These are phyloP conservation scores for Aureobasidium sp. DNA, from an alignment of 2,329 filamentous ascomycete genomes.

Conservation along the genomic window DNA sequence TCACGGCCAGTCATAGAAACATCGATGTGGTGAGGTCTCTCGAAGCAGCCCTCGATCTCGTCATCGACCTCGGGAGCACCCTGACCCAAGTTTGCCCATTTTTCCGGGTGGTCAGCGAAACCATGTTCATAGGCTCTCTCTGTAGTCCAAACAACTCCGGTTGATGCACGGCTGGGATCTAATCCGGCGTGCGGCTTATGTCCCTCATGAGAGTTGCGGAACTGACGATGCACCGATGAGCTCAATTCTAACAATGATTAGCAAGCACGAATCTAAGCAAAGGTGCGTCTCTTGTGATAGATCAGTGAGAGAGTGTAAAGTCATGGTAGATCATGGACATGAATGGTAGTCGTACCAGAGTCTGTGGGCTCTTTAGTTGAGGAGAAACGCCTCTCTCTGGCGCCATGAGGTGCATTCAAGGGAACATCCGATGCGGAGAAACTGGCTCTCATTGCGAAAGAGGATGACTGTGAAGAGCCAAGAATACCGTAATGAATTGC, in stretches of 20 bases:
- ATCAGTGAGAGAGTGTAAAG: too few species aligned
- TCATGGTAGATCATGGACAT: too few species aligned
- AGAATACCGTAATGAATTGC: constrained; percentile 2
- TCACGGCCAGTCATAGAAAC: constrained; percentile 73
- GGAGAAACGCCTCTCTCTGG: constrained; percentile 34
- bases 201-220: constrained; percentile 82
- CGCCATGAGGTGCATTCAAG: constrained; percentile 7
- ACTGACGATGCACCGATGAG: constrained; percentile 81
- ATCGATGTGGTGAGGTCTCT: constrained; percentile 70
- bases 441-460: constrained; percentile 10
- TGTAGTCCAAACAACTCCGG: constrained; percentile 89
- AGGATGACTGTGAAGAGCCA: not conserved
- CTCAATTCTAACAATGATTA: constrained; percentile 54
- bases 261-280: not conserved
- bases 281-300: too few species aligned
- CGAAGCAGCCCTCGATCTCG: constrained; percentile 83
- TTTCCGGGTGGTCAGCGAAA: constrained; percentile 68
- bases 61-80: constrained; percentile 84
- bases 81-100: constrained; percentile 91
- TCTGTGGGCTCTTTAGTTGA: constrained; percentile 38
- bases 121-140: constrained; percentile 85
- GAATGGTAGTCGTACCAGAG: constrained; percentile 41
- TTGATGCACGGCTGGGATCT: constrained; percentile 79
- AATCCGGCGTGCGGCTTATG: constrained; percentile 85
- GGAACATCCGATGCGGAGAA: constrained; percentile 16